phyloP scores from a whole-genome alignment of 1,284 basidiomycete species.

The Agroathelia rolfsii region DNA sequence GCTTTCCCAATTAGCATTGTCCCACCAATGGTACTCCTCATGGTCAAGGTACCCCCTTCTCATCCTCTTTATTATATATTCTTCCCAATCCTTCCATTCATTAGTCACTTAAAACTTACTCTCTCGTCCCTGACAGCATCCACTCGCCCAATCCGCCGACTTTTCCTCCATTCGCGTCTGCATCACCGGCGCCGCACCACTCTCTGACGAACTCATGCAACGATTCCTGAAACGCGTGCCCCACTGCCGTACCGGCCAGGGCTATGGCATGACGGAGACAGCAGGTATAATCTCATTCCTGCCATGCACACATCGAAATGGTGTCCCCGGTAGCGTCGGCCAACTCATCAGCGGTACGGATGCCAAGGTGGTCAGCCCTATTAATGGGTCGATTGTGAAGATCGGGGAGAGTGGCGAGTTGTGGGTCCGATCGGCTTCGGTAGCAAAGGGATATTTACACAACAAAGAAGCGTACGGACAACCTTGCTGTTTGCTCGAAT shows the following conservation, averaged over 20 bases:
- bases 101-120: too few species aligned
- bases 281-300: conserved; percentile 41
- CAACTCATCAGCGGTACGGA: conserved; percentile 42
- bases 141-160: conserved; percentile 56
- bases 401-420: conserved; percentile 64
- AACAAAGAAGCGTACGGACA: conserved; percentile 47
- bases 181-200: conserved; percentile 66
- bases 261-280: conserved; percentile 51
- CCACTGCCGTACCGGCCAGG: conserved; percentile 51
- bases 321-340: conserved; percentile 48
- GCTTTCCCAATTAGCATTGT: conserved; percentile 38
- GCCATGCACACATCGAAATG: conserved; percentile 34
- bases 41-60: conserved; percentile 60
- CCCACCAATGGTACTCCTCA: conserved; percentile 51
- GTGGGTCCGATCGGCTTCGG: conserved; percentile 46
- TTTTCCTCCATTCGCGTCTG: conserved; percentile 49
- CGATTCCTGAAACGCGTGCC: conserved; percentile 49
- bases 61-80: conserved; percentile 13
- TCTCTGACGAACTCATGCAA: conserved; percentile 54
- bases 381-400: conserved; percentile 49
- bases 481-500: background rate
- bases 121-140: conserved; percentile 55
- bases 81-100: conserved; percentile 7
- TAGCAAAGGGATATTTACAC: conserved; percentile 44
- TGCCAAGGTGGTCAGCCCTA: conserved; percentile 46